Base-by-base conservation (phyloP, 2,329 filamentous ascomycete genomes). In the Talaromyces sp. region DNA sequence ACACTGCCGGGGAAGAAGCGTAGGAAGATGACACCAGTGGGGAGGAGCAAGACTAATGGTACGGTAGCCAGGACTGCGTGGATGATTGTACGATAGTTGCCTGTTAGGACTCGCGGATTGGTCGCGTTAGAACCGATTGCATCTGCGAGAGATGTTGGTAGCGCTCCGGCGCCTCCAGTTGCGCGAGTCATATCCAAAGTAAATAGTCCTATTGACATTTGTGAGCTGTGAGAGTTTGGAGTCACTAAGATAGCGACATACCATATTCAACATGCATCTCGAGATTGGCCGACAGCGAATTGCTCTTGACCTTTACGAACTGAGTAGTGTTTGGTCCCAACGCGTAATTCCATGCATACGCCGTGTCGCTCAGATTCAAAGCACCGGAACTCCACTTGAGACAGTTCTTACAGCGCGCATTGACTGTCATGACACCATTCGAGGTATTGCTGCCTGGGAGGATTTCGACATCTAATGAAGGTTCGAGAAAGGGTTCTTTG, bases 181-280 rank as follows among this genome's bases (percentile, higher is more conserved):
- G 49, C 34, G 15, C 49, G 61, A 56, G 61, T 63, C 61, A 63
- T 63, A 56, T 63, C 49, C 17, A 63, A 13, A 56, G 61, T 63
- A 22, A 63, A 56, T 43, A 63, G 47, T 19, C 61, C 61, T 63
- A n/a, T 63, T 54, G n/a, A 54, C 10, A 45, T 56, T 11, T 34
- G 43, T 61, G 27, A 51, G 59, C 29, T 51, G 5, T 45, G 19
- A n/a, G 2, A 56, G 61, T 56, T 15, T 17, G 29, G 3, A 61
- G 29, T 51, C n/a, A 38, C 2, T 15, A 19, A 31, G 17, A 63
- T 1, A 43, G 34, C 7, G 11, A 34, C 61, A 45, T 63, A 63
- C 61, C 61, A 63, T 63, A 63, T 63, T 63, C 61, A 63, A 54
- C 47, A 56, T 63, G 61, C 61, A 63, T 63, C 27, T 63, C 61